Conservation (phyloP, 192 early-diverging fungal genomes). For the Linderina pennispora region DNA sequence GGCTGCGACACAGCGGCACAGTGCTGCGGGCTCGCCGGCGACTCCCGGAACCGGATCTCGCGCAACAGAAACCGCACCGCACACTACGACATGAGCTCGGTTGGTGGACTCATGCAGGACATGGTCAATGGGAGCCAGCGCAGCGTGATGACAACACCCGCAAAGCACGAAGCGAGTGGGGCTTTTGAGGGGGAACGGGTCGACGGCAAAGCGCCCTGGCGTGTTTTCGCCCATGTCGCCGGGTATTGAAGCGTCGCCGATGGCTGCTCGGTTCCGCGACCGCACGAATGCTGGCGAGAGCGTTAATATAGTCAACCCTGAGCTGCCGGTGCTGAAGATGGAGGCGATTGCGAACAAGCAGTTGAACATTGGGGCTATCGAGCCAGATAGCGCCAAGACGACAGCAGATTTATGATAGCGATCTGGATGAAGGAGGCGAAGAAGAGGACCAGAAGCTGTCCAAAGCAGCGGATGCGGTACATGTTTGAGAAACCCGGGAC, state of each 20-base stretch:
- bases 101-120: constrained; percentile 36
- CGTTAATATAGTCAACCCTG: constrained; percentile 24
- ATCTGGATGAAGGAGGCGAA: neutral
- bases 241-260: constrained; percentile 41
- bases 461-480: constrained; percentile 41
- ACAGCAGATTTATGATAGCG: no score
- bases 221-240: constrained; percentile 34
- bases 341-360: no score
- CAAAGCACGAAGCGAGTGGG: constrained; percentile 33
- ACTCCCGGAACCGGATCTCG: constrained; percentile 22
- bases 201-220: constrained; percentile 3
- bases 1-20: constrained; percentile 25
- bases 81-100: constrained; percentile 42
- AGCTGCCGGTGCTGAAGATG: constrained; percentile 15
- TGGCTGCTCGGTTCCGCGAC: constrained; percentile 30
- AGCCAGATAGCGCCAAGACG: no score
- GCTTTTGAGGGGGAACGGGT: constrained; percentile 13
- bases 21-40: constrained; percentile 7
- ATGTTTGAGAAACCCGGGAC: constrained; percentile 43
- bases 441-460: neutral
- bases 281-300: constrained; percentile 33
- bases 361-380: no score
- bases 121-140: constrained; percentile 32
- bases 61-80: constrained; percentile 33
- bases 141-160: constrained; percentile 18